Evolutionary conservation across 306 rosid species (phyloP).

Genomic region (Erythrophleum fordii): DNA sequence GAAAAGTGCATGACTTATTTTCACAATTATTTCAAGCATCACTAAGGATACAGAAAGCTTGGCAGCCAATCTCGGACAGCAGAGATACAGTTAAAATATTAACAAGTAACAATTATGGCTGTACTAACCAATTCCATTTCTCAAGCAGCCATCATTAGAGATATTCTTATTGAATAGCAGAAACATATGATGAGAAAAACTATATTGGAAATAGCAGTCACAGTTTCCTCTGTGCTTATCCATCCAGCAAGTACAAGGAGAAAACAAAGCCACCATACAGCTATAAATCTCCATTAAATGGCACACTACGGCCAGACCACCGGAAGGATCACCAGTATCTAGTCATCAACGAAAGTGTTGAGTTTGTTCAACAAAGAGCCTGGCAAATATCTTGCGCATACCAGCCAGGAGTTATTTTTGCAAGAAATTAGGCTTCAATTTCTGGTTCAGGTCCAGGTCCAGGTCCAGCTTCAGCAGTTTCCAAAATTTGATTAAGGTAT

Average conservation of each 20-base stretch:
- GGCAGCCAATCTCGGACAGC: not conserved
- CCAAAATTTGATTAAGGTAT: slow-evolving; percentile 50
- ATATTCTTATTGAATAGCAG: not conserved
- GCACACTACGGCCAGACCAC: slow-evolving; percentile 37
- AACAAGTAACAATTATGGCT: slow-evolving; percentile 2
- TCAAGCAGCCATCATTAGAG: slow-evolving; percentile 17
- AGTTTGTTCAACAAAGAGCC: slow-evolving; percentile 28
- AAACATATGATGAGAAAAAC: slow-evolving; percentile 3
- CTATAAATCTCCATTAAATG: slow-evolving; percentile 35
- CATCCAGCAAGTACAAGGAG: slow-evolving; percentile 33
- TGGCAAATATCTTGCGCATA: slow-evolving; percentile 28
- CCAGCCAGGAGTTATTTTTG: slow-evolving; percentile 36
- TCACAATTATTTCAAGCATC: not conserved
- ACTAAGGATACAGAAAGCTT: not conserved
- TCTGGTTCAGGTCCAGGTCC: slow-evolving; percentile 41
- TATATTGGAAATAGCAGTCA: slow-evolving; percentile 33
- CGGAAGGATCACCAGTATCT: slow-evolving; percentile 34
- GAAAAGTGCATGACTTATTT: not conserved
- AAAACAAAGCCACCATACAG: slow-evolving; percentile 33
- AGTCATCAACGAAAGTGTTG: slow-evolving; percentile 20
- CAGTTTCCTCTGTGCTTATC: slow-evolving; percentile 35
- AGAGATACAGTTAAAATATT: not conserved
- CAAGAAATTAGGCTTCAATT: slow-evolving; percentile 44
- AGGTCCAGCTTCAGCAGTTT: slow-evolving; percentile 21
- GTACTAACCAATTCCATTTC: not conserved